These are phyloP conservation scores for Lichtheimia hyalospora DNA, from an alignment of 371 early-diverging fungal genomes.

Conservation along the genomic window DNA sequence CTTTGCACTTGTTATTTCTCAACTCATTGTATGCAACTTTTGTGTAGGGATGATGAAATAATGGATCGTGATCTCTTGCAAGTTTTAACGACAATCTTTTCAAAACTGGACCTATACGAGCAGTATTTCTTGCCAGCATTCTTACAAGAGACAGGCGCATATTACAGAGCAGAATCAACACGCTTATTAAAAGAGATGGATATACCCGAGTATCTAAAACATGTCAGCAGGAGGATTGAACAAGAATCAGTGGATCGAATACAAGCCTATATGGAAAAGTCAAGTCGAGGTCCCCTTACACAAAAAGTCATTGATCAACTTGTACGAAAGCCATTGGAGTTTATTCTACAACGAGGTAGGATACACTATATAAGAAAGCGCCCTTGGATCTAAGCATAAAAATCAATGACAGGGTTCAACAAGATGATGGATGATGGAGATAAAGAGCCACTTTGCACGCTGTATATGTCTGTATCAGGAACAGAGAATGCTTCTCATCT, in stretches of 20 bases:
- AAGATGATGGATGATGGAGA: conserved; percentile 61
- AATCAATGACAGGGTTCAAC: conserved; percentile 61
- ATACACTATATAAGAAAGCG: too few species aligned
- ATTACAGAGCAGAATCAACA: conserved; percentile 70
- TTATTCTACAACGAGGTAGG: conserved; percentile 63
- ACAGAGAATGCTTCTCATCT: conserved; percentile 8
- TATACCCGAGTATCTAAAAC: conserved; percentile 62
- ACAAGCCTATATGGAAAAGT: conserved; percentile 64
- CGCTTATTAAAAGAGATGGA: conserved; percentile 41
- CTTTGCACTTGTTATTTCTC: too few species aligned
- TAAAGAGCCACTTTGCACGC: conserved; percentile 54
- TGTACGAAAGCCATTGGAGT: conserved; percentile 55
- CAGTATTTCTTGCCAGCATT: conserved; percentile 69
- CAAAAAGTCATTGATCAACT: conserved; percentile 66
- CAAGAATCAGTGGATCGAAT: conserved; percentile 66
- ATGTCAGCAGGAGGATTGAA: conserved; percentile 63
- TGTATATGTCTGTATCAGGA: conserved; percentile 45
- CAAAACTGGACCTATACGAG: conserved; percentile 72
- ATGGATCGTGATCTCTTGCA: conserved; percentile 58
- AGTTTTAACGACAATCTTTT: conserved; percentile 75
- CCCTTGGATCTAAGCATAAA: background rate
- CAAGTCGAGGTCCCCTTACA: conserved; percentile 61
- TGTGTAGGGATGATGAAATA: conserved; percentile 48
- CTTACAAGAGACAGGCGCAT: conserved; percentile 60
- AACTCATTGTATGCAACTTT: background rate